Conservation (phyloP, 2,329 filamentous ascomycete genomes). For the Botrytis tulipae region DNA sequence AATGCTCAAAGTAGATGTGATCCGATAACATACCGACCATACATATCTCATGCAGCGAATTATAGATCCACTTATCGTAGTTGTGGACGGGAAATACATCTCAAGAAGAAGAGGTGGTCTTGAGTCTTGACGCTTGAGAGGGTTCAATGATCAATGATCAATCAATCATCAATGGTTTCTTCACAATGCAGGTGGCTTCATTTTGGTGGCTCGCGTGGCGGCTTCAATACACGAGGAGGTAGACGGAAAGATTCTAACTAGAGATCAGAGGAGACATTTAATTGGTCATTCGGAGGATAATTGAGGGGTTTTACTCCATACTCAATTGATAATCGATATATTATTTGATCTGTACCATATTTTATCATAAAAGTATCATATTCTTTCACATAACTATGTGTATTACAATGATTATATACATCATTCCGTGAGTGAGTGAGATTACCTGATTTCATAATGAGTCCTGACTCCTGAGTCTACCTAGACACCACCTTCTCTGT, state of each 20-base stretch:
- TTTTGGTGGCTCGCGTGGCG: not conserved
- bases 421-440: not conserved
- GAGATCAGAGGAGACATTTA: no score
- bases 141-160: not conserved
- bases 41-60: not conserved
- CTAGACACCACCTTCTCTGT: not conserved
- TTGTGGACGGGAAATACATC: not conserved
- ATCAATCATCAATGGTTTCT: not conserved
- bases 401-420: not conserved
- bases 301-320: not conserved
- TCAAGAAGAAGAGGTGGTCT: not conserved
- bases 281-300: not conserved
- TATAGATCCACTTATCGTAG: not conserved
- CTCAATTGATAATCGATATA: not conserved
- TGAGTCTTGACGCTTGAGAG: not conserved
- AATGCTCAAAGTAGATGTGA: conserved; percentile 9
- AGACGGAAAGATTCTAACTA: not conserved
- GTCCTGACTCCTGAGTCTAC: no score
- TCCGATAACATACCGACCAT: not conserved
- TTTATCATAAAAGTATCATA: not conserved
- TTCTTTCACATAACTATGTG: not conserved
- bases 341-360: not conserved
- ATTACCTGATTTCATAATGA: no score
- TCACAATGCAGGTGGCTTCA: not conserved
- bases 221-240: not conserved